Percentiles rank a stretch among this genome's conserved stretches.
Evolutionary conservation across 129 eudicot genomes (phyloP).

Genomic region (Rutidosis leptorrhynchoides): DNA sequence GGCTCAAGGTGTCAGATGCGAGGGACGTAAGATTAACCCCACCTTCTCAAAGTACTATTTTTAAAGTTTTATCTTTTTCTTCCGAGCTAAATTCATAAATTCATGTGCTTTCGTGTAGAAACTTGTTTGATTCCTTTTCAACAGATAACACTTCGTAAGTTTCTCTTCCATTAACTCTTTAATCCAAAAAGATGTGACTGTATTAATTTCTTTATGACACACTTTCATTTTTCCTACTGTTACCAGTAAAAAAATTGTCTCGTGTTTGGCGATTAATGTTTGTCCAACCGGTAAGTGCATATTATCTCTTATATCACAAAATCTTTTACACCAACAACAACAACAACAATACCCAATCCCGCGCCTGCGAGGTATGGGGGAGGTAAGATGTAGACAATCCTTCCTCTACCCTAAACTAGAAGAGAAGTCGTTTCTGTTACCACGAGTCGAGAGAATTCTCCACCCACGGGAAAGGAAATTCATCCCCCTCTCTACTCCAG

Average conservation of each 20-base stretch:
- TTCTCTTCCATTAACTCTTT: slow-evolving; percentile 14
- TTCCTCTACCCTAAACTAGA: no score
- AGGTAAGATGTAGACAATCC: no score
- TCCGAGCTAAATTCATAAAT: not conserved
- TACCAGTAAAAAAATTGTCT: slow-evolving; percentile 21
- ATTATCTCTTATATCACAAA: not conserved
- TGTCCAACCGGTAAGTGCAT: slow-evolving; percentile 34
- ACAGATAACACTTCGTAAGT: slow-evolving; percentile 38
- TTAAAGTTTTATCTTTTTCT: not conserved
- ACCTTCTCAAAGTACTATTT: not conserved
- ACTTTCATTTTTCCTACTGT: not conserved
- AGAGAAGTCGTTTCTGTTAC: no score
- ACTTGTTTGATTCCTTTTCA: slow-evolving; percentile 36
- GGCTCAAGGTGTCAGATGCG: slow-evolving; percentile 39
- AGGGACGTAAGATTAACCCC: slow-evolving; percentile 34
- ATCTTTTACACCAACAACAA: no score
- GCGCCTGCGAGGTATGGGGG: no score
- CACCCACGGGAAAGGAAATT: no score
- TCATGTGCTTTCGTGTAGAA: slow-evolving; percentile 27
- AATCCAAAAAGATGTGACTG: not conserved
- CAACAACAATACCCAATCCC: no score
- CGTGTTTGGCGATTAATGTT: slow-evolving; percentile 34
- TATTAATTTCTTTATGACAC: slow-evolving; percentile 2
- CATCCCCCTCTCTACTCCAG: no score
- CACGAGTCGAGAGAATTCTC: no score